Evolutionary conservation across 2,329 filamentous ascomycete genomes (phyloP).

Genomic region (Scedosporium aurantiacum): DNA sequence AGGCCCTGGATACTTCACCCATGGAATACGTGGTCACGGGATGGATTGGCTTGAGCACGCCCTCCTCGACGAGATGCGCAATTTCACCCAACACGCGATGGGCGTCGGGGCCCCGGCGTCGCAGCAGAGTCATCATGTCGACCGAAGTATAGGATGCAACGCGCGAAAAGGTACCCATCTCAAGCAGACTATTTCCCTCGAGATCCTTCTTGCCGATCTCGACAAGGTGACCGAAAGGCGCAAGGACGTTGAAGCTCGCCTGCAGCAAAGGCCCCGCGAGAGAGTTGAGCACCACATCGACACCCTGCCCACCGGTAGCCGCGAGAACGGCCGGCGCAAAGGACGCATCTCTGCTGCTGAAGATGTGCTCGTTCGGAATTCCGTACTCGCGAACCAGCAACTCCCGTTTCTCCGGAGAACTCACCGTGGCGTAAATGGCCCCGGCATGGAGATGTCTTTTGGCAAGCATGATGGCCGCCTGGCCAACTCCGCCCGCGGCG

Average conservation of each 20-base stretch:
- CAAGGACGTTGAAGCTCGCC: conserved; percentile 23
- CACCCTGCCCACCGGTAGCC: conserved; percentile 17
- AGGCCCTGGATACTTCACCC: background rate
- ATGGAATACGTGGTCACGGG: conserved; percentile 13
- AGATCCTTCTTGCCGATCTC: conserved; percentile 24
- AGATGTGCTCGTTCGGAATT: conserved; percentile 20
- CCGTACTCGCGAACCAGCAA: conserved; percentile 16
- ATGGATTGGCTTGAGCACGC: conserved; percentile 11
- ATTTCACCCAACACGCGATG: background rate
- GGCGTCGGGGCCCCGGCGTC: background rate
- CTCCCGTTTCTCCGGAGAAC: conserved; percentile 18
- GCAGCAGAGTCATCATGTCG: conserved; percentile 18
- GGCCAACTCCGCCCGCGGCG: conserved; percentile 20
- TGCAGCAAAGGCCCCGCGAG: conserved; percentile 18
- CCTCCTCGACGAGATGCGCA: background rate
- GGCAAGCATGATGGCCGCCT: conserved; percentile 18
- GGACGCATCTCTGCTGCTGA: conserved; percentile 15
- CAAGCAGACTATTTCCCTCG: conserved; percentile 7
- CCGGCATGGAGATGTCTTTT: conserved; percentile 15
- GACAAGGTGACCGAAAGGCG: conserved; percentile 21
- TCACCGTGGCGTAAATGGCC: conserved; percentile 22
- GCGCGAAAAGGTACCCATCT: conserved; percentile 24
- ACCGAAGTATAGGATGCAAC: conserved; percentile 29
- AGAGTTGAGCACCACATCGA: conserved; percentile 24
- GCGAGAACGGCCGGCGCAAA: conserved; percentile 18